Base-by-base conservation (phyloP, 768 basidiomycete species). In the Leccinum uliginosum region DNA sequence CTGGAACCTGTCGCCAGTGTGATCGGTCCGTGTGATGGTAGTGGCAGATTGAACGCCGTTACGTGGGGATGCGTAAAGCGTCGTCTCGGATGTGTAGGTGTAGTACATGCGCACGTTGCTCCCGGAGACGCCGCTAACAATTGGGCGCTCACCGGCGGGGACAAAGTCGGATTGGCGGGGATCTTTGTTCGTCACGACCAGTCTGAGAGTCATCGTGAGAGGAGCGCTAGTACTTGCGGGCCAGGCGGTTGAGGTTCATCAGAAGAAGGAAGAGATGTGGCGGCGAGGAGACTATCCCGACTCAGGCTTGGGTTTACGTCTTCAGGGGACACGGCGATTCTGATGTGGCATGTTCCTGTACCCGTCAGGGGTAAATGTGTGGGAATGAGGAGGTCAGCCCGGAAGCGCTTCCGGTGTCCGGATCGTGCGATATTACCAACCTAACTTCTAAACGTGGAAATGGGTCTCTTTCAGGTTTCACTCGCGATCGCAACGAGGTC, bases 121-220 rank as follows among this genome's bases (percentile, higher is more conserved):
- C n/a, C 10, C 17, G 19, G 12, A 9, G 40, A 21, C 15, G 19
- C 38, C 35, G 40, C 19, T 9, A 5, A 8, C 9, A 9, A 9
- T 21, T 10, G 45, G 45, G 27, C 21, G 30, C 11, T 64, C 57
- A 12, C 12, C 50, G 14, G 52, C 24, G 55, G 59, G 35, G 23
- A 60, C 19, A 38, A 71, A 73, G 51, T 67, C 64, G 1, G 71
- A 62, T n/a, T 52, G 53, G 0, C 68, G 65, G 21, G 67, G 67
- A 19, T 71, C 65, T 21, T 64, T 66, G 35, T 60, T 63, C 1
- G 67, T 60, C 47, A 71, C 43, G 34, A 58, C 19, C 24, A 71
- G 56, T 26, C 59, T 46, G 34, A 59, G 55, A 0, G 71, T 64
- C 70, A 72, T 70, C 27, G 12, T 19, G 14, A 15, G 19, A 11